Base-by-base conservation (phyloP, 2,329 filamentous ascomycete genomes). In the Pseudocercospora pini-densiflorae region DNA sequence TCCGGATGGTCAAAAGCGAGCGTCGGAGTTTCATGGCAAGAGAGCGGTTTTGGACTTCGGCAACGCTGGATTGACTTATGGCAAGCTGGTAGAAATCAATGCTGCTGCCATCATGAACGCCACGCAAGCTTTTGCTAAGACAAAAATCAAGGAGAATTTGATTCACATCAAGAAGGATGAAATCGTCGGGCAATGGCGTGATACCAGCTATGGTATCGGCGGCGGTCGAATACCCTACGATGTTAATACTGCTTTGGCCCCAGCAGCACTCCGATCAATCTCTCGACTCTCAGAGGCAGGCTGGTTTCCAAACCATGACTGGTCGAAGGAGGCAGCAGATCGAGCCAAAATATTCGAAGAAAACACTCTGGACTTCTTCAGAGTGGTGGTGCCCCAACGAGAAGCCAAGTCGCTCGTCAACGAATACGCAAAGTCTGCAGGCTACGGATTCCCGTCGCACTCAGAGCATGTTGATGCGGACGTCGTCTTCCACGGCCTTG, bases 181-280 rank as follows among this genome's bases (percentile, higher is more conserved):
- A 65, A 69, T 82, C 0, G 86, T 89, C 0, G 89, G 88, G 0
- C 78, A 90, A 73, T 90, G 88, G 88, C 82, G 88, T 57, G 88
- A 90, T 68, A 88, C 85, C 16, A 82, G 79, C 0, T 85, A 85
- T 59, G 88, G 89, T 14, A 80, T 90, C 14, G 88, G 86, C 1
- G 87, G 87, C 36, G 88, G 87, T 1, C 82, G 85, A 0, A 86
- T 89, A n/a, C 88, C 88, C 0, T 90, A 88, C 72, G 85, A 90
- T 67, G 87, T 90, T 21, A 90, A 90, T 71, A 86, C 86, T 0
- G 88, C 86, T 0, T 79, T 90, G 0, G 86, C 85, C 0, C 88
- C 89, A 0, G 88, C 88, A 1, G 87, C 86, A 1, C 80, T 90
- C 0, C 81, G 85, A 12, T 83, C 87, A 2, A 88, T 90, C 40